Evolutionary conservation across 2,329 filamentous ascomycete genomes (phyloP).

Genomic region (Cordyceps sp.): DNA sequence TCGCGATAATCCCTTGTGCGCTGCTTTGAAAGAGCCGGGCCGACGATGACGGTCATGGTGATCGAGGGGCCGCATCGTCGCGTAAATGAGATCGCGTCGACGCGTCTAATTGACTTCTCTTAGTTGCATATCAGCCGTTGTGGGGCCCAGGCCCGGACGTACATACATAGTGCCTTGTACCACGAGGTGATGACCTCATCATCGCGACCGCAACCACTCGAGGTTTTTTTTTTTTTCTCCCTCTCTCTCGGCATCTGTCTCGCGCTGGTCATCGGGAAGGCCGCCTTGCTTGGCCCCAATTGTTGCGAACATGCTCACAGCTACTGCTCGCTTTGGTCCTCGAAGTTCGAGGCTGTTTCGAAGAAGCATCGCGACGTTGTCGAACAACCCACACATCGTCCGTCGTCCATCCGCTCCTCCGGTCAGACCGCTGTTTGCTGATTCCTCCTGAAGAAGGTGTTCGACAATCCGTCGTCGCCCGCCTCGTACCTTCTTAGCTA

Average conservation of each 20-base stretch:
- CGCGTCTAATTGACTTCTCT: conserved; percentile 20
- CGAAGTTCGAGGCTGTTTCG: conserved; percentile 6
- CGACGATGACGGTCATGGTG: background rate
- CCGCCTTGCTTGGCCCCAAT: too few relatives aligned
- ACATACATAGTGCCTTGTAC: too few relatives aligned
- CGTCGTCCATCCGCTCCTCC: conserved; percentile 9
- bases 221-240: too few relatives aligned
- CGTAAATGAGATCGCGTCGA: conserved; percentile 14
- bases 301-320: conserved; percentile 12
- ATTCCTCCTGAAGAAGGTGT: conserved; percentile 32
- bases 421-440: background rate
- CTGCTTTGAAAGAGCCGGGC: too few relatives aligned
- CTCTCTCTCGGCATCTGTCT: too few relatives aligned
- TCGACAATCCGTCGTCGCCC: conserved; percentile 27
- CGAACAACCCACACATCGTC: conserved; percentile 37
- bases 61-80: background rate
- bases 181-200: too few relatives aligned
- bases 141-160: background rate
- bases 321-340: conserved; percentile 8
- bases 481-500: conserved; percentile 39
- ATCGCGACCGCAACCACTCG: too few relatives aligned
- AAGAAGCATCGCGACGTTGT: conserved; percentile 27
- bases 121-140: conserved; percentile 10
- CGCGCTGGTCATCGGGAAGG: too few relatives aligned
- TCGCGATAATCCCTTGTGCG: too few relatives aligned